Evolutionary conservation across 2,329 filamentous ascomycete genomes (phyloP), one percentile per base, ranked within the genome.

Genomic region (Cercospora zeina): DNA sequence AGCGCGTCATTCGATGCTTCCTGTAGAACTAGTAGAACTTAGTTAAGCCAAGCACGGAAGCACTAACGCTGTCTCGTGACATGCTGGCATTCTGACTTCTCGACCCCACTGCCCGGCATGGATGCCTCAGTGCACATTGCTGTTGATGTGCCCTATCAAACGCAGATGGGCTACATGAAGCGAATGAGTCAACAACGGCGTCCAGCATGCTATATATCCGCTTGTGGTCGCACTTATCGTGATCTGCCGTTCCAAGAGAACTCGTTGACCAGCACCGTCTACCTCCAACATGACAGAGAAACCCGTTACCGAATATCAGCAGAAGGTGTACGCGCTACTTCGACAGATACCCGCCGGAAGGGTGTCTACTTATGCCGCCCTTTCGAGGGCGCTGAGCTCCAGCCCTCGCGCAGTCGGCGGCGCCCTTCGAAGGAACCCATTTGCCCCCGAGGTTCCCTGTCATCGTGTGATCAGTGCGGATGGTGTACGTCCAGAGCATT

Each of bases 361-460:
- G 58, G 88, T 92, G 71, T 91, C 89, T 0, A 93, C 91, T 0
- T 69, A 96, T 77, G 88, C 84, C 2, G 81, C 88, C 1, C 79
- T 96, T 58, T 86, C 91, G 0, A 81, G 81, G 8, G 83, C 88
- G 62, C 81, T 93, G 14, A 75, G 79, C 10, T 91, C 89, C 21
- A 90, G 88, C 3, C 88, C 90, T 1, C 82, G 90, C 45, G 90
- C 90, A 0, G 85, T 95, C 4, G 90, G 90, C 14, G 91, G 89
- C 62, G 90, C 90, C 1, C 80, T 96, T 71, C 83, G 89, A 16
- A 80, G 77, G 36, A 96, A 96, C 73, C 91, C 91, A 0, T 96
- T 93, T 70, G 91, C 91, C 13, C 91, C 91, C 0, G 82, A 85
- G 34, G 88, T 93, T 4, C 91, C 84, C 90, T 21, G 89, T 93